These are phyloP conservation scores for Hemerocallis citrina DNA, from an alignment of 106 monocot genomes.

Conservation along the genomic window DNA sequence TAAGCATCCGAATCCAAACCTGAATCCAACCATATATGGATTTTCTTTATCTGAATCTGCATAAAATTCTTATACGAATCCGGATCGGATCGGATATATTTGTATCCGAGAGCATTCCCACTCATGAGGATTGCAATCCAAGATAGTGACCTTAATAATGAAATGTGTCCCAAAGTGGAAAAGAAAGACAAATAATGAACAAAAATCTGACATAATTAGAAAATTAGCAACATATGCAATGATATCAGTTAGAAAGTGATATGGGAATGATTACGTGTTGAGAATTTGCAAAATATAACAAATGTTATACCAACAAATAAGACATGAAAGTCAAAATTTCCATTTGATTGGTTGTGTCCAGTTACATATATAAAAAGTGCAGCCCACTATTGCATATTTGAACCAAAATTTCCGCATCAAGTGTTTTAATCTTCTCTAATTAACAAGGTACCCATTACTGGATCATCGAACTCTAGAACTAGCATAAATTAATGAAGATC, in stretches of 20 bases:
- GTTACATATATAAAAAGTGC: not conserved
- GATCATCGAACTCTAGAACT: not conserved
- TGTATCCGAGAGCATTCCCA: not conserved
- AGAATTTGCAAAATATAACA: too few relatives aligned
- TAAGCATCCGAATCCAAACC: too few relatives aligned
- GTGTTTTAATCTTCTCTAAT: not conserved
- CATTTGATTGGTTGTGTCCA: not conserved
- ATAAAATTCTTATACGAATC: too few relatives aligned
- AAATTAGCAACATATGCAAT: too few relatives aligned
- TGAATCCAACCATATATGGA: too few relatives aligned
- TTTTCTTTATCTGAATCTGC: too few relatives aligned
- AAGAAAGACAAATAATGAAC: not conserved
- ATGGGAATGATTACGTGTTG: too few relatives aligned
- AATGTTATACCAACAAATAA: too few relatives aligned
- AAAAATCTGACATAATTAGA: too few relatives aligned
- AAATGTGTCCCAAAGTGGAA: not conserved
- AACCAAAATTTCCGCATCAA: not conserved
- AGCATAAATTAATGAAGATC: not conserved
- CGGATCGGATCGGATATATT: too few relatives aligned
- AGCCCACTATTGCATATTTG: not conserved
- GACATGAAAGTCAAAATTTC: too few relatives aligned
- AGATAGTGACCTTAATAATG: not conserved
- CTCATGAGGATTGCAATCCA: not conserved
- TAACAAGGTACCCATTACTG: not conserved
- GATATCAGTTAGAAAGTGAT: too few relatives aligned